Conservation (phyloP, 2,329 filamentous ascomycete genomes). For the Thermochaetoides dissita region DNA sequence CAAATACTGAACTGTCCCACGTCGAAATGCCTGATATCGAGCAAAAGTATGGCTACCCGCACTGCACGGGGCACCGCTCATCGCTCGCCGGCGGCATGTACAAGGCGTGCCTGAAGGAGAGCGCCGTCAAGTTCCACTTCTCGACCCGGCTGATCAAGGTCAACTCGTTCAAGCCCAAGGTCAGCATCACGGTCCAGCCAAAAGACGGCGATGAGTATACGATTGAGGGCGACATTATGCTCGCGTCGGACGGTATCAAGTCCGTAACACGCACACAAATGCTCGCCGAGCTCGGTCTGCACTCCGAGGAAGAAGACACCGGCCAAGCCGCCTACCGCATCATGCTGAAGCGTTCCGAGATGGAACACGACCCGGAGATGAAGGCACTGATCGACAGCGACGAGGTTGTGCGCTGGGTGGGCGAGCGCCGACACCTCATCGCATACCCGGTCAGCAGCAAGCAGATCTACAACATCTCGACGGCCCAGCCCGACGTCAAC, state of each 20-base stretch:
- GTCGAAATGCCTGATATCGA: slow-evolving; percentile 56
- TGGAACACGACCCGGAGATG: slow-evolving; percentile 53
- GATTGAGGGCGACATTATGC: slow-evolving; percentile 38
- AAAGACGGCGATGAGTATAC: slow-evolving; percentile 39
- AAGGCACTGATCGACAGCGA: slow-evolving; percentile 53
- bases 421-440: slow-evolving; percentile 61
- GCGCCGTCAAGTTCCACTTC: slow-evolving; percentile 56
- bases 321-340: slow-evolving; percentile 69
- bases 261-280: slow-evolving; percentile 36
- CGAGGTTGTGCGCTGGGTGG: slow-evolving; percentile 61
- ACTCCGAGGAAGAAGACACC: slow-evolving; percentile 49
- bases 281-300: slow-evolving; percentile 36
- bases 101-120: slow-evolving; percentile 50
- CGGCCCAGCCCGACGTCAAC: slow-evolving; percentile 46
- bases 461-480: slow-evolving; percentile 50
- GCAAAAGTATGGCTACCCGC: slow-evolving; percentile 56
- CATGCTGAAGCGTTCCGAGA: slow-evolving; percentile 55
- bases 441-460: slow-evolving; percentile 60
- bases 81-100: slow-evolving; percentile 57
- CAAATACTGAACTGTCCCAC: slow-evolving; percentile 54
- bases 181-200: slow-evolving; percentile 45
- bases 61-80: slow-evolving; percentile 67
- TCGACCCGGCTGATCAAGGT: slow-evolving; percentile 41
- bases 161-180: slow-evolving; percentile 43
- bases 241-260: slow-evolving; percentile 45